Base-by-base conservation (phyloP, 2,329 filamentous ascomycete species). In the Fusarium sp. region DNA sequence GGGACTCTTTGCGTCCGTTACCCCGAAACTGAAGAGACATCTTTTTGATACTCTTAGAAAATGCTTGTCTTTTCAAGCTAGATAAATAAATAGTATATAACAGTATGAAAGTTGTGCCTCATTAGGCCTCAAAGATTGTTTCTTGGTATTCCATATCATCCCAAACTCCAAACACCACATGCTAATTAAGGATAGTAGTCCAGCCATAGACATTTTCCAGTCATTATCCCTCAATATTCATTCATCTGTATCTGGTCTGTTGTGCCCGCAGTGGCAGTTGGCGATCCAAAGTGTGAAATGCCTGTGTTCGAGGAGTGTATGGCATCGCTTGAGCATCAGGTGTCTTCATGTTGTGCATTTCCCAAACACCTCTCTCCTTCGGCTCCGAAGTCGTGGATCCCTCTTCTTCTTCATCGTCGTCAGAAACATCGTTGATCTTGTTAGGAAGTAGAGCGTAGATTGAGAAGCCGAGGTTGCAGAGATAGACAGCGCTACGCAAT, bases 241-340 rank as follows among this genome's bases (percentile, higher is more conserved):
- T 55, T 58, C 32, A 75, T 30, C 49, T 57, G 18, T 47, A 73
- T 41, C 71, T 69, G n/a, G 48, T 51, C 41, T 74, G 74, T 40
- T 81, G 74, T 27, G 78, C 72, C 55, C 86, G 81, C 49, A 88
- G 76, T 4, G 88, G 87, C 62, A 90, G 77, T 73, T 86, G 86
- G 59, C 88, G 80, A 67, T 90, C 87, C 49, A 91, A 81, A 14
- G 86, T 85, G 74, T 91, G 85, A 76, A 92, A 92, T 2, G 90
- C 91, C 77, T 88, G 84, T 18, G 91, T 92, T 69, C 91, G 80
- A 8, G 90, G 90, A 9, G 90, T 92, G 69, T 85, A 91, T 0
- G 88, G 87, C 69, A 82, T 70, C 16, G 72, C 70, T 34, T 68
- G 71, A 25, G 58, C 70, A 13, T 74, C 76, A 2, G 81, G 80